A percentile compares a stretch with the other conserved stretches of the same genome.
These are phyloP conservation scores for Phytophthora sp. DNA, from an alignment of 352 stramenopile genomes.

Conservation along the genomic window DNA sequence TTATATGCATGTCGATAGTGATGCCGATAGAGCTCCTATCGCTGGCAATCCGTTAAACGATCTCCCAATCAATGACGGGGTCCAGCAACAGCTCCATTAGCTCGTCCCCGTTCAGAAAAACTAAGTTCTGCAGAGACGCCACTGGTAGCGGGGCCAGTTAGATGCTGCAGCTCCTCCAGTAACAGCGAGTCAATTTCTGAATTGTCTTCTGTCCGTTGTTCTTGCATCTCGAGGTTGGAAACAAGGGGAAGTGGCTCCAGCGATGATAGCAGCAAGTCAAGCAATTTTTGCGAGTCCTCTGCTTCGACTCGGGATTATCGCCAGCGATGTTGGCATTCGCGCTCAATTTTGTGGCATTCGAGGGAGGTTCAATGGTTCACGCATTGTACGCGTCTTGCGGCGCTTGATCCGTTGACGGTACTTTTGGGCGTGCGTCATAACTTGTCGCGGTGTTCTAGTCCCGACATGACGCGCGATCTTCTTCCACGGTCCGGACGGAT, in stretches of 20 bases:
- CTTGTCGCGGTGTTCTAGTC: conserved; percentile 30
- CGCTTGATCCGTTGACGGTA: conserved; percentile 19
- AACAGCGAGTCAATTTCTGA: not conserved
- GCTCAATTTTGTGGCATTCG: not conserved
- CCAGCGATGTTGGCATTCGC: not conserved
- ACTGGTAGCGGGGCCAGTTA: not conserved
- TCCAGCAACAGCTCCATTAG: conserved; percentile 7
- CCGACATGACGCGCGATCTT: conserved; percentile 30
- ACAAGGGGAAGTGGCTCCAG: conserved; percentile 3
- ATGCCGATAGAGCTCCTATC: too few relatives aligned
- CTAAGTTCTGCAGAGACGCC: not conserved
- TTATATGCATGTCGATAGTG: not conserved
- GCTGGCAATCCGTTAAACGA: too few relatives aligned
- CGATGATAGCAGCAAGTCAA: not conserved
- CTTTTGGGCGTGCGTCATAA: conserved; percentile 28
- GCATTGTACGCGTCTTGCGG: not conserved
- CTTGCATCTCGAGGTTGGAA: not conserved
- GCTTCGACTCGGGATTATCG: not conserved
- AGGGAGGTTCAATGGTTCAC: not conserved
- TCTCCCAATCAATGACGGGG: not conserved
- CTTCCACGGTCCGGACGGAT: conserved; percentile 51
- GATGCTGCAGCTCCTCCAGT: conserved; percentile 8
- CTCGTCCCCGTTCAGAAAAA: not conserved
- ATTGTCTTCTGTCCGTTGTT: not conserved
- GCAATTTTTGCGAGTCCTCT: not conserved